phyloP scores from a whole-genome alignment of 306 rosid genomes.

The Senna tora region DNA sequence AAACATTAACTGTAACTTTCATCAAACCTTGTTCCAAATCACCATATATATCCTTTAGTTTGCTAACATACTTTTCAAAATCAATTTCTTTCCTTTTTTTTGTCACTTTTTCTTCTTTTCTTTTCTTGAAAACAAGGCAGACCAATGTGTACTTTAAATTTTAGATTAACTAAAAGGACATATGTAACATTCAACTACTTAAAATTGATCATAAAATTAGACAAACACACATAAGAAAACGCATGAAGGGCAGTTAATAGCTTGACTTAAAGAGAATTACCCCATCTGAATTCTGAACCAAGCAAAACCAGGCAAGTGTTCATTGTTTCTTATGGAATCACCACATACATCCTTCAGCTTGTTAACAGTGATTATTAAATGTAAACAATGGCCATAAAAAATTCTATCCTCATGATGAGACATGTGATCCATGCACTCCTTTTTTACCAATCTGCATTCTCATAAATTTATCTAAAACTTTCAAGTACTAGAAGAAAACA shows the following conservation, averaged over 20 bases:
- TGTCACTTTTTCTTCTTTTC: conserved; percentile 51
- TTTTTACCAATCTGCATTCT: too few relatives aligned
- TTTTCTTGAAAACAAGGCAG: conserved; percentile 53
- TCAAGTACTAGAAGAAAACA: too few relatives aligned
- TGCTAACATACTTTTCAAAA: conserved; percentile 42
- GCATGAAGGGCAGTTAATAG: neutral
- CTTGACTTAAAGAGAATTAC: neutral
- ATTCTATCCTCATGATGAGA: too few relatives aligned
- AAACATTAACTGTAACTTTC: neutral
- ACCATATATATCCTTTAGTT: conserved; percentile 42
- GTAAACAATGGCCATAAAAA: too few relatives aligned
- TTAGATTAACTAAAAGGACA: neutral
- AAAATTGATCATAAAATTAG: conserved; percentile 7
- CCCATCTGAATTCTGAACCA: neutral
- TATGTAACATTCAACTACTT: conserved; percentile 11
- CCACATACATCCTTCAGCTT: too few relatives aligned
- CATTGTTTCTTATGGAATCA: neutral
- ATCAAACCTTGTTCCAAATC: conserved; percentile 58
- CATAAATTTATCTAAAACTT: too few relatives aligned
- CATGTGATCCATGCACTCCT: too few relatives aligned
- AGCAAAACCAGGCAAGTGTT: neutral
- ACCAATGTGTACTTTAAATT: conserved; percentile 21
- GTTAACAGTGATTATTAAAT: too few relatives aligned
- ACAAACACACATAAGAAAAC: neutral
- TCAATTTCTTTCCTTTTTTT: conserved; percentile 45